Evolutionary conservation across 495 filamentous ascomycete species (phyloP).

Genomic region (Penicillium alfredii): DNA sequence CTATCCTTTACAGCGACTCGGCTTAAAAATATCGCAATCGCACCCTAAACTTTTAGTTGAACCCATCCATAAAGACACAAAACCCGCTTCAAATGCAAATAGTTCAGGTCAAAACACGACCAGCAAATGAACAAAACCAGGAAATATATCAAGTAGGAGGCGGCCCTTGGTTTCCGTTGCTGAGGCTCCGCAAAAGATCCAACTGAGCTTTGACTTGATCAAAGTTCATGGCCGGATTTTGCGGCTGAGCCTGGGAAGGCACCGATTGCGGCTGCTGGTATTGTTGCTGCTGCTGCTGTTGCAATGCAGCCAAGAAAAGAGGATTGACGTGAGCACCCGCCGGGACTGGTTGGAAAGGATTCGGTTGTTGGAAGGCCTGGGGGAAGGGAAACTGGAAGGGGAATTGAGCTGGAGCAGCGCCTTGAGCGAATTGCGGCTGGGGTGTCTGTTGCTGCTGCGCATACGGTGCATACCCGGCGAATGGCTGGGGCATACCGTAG

Average conservation of each 20-base stretch:
- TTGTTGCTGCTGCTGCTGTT: conserved; percentile 38
- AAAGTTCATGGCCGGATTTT: conserved; percentile 33
- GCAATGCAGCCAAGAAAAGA: conserved; percentile 50
- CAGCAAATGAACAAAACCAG: conserved; percentile 7
- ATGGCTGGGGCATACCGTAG: conserved; percentile 28
- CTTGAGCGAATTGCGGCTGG: conserved; percentile 26
- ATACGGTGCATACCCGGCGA: conserved; percentile 25
- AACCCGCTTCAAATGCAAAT: conserved; percentile 29
- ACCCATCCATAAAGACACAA: conserved; percentile 6
- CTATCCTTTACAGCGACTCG: conserved; percentile 8
- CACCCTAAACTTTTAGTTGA: conserved; percentile 12
- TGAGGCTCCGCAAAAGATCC: conserved; percentile 41
- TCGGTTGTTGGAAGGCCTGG: conserved; percentile 31
- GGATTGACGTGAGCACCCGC: conserved; percentile 61
- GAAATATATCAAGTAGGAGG: conserved; percentile 25
- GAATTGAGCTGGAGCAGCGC: conserved; percentile 26
- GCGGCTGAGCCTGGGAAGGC: conserved; percentile 35
- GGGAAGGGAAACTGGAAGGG: conserved; percentile 39
- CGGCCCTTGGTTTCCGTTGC: conserved; percentile 33
- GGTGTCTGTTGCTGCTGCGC: conserved; percentile 32
- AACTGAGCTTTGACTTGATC: conserved; percentile 44
- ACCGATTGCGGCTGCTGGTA: conserved; percentile 38
- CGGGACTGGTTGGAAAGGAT: conserved; percentile 33
- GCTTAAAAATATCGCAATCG: conserved; percentile 1
- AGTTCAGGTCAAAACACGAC: conserved; percentile 8